Conservation (phyloP, 495 filamentous ascomycete genomes). For the Stereocaulon alpinum region DNA sequence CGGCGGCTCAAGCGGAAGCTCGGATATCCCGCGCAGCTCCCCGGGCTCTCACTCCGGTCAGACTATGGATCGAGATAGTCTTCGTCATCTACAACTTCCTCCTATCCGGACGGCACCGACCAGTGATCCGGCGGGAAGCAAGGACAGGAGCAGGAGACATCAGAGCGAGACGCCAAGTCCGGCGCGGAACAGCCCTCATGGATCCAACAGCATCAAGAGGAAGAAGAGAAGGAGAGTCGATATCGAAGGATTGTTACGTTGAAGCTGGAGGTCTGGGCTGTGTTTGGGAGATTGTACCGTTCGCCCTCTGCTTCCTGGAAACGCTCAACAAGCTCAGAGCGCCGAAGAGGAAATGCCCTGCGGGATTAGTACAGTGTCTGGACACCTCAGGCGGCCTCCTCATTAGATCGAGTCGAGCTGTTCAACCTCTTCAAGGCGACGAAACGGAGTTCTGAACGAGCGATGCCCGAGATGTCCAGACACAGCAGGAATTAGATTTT, state of each 20-base stretch:
- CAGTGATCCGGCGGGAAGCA: slow-evolving; percentile 13
- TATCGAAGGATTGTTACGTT: slow-evolving; percentile 24
- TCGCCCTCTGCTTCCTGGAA: no score
- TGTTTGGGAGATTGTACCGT: no score
- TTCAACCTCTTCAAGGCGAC: no score
- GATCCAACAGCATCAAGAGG: slow-evolving; percentile 18
- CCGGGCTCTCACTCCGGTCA: slow-evolving; percentile 7
- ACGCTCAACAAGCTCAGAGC: no score
- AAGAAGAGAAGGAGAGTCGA: slow-evolving; percentile 25
- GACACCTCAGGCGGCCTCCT: no score
- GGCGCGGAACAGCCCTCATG: slow-evolving; percentile 20
- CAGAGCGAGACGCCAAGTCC: slow-evolving; percentile 16
- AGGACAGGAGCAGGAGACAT: slow-evolving; percentile 13
- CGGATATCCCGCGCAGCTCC: slow-evolving; percentile 19
- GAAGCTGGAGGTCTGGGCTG: neutral
- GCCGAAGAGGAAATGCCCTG: no score
- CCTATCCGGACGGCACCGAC: slow-evolving; percentile 22
- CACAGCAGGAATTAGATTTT: no score
- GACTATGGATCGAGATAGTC: slow-evolving; percentile 15
- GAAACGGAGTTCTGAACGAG: no score
- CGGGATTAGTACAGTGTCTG: no score
- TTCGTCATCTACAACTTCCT: slow-evolving; percentile 22
- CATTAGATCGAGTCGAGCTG: no score
- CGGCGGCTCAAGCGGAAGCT: slow-evolving; percentile 12
- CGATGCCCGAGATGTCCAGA: no score